Base-by-base conservation (phyloP, 169 alveolate genomes). In the Cryptosporidium sp. region DNA sequence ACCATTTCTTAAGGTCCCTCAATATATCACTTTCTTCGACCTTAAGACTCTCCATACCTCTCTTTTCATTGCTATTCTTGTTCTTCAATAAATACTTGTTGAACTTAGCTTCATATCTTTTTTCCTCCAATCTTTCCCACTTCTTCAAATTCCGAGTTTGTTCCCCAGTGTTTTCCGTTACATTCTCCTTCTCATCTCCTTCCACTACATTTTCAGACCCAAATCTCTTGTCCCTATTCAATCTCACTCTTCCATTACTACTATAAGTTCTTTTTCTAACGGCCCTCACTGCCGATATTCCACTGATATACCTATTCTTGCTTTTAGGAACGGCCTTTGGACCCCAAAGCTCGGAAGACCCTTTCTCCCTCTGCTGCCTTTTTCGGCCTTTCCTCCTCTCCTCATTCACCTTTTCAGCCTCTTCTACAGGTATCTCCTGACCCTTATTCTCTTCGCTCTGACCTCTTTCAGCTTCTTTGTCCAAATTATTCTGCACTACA, bases 51-150 rank as follows among this genome's bases (percentile, higher is more conserved):
- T 73, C 39, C 4, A 5, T 3, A 14, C 21, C 16, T 23, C 31
- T 65, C 3, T 8, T 12, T 23, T 37, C 16, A 41, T 0, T n/a
- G 7, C 5, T 12, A 37, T 21, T 62, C 26, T 45, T 62, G 6
- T 33, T 31, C 26, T 65, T 48, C 7, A 62, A 41, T 43, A 80
- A 80, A 65, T 62, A 80, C 26, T 16, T 65, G 4, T 80, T 80
- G 55, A 33, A 31, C 51, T 80, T 80, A 10, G 43, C 10, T 23
- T 80, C 75, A 18, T 45, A 39, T 48, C 75, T 80, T 50, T 80
- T 80, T 80, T 80, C 89, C 16, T 80, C 89, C 14, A 62, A 3
- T 26, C 89, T 80, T 41, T 80, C 89, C 89, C 89, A 80, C 16
- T 26, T 65, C 62, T 23, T 80, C 45, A 80, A 80, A 31, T 80